Conservation (phyloP, 495 filamentous ascomycete genomes). For the Penicillium steckii region DNA sequence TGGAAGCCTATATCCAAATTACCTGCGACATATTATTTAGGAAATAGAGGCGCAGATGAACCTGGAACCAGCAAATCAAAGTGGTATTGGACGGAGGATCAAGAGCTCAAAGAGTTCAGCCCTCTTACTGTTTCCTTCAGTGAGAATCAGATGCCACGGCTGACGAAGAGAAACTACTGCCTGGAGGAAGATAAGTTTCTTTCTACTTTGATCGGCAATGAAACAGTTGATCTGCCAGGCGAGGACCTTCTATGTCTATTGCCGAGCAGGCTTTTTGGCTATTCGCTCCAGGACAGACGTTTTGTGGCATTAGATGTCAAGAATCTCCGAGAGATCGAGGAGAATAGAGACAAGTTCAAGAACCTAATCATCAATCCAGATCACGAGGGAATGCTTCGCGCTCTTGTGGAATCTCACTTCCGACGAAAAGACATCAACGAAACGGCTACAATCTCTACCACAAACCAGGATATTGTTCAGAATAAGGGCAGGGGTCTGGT, state of each 20-base stretch:
- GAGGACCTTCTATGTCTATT: neutral
- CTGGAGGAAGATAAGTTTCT: neutral
- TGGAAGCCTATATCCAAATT: neutral
- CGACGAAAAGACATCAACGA: neutral
- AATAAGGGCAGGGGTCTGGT: constrained; percentile 60
- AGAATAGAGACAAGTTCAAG: neutral
- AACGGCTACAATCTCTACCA: neutral
- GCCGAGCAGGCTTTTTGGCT: constrained; percentile 4
- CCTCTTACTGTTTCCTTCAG: neutral
- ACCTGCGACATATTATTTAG: neutral
- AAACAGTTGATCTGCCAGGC: neutral
- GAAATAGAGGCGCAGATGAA: neutral
- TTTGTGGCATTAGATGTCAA: constrained; percentile 7
- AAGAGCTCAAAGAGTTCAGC: neutral
- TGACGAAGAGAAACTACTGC: neutral
- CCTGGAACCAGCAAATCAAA: neutral
- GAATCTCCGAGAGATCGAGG: constrained; percentile 4
- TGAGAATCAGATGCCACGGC: neutral
- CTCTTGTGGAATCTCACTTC: constrained; percentile 7
- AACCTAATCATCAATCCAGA: constrained; percentile 4
- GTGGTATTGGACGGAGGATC: neutral
- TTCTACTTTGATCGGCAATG: neutral
- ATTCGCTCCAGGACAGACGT: constrained; percentile 6
- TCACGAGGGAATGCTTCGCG: constrained; percentile 7
- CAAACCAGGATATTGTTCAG: neutral